Evolutionary conservation across 148 eudicot genomes (phyloP).

Genomic region (Vaccinium myrtillus): DNA sequence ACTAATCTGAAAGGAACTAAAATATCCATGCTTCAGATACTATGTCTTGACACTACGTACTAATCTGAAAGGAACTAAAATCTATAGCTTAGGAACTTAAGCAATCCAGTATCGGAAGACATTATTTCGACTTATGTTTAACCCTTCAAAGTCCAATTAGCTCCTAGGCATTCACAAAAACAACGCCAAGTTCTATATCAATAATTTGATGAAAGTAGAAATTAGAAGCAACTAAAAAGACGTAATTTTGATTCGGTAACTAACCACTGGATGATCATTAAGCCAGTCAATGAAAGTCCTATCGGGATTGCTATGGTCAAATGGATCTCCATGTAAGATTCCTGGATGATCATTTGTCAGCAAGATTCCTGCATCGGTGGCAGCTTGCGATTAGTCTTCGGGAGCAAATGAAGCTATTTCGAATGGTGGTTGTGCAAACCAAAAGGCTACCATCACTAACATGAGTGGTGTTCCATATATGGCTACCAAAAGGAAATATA

Average conservation of each 20-base stretch:
- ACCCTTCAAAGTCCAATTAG: background rate
- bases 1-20: too few species aligned
- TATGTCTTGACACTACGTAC: background rate
- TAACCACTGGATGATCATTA: constrained; percentile 44
- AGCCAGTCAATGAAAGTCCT: constrained; percentile 44
- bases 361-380: constrained; percentile 34
- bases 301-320: constrained; percentile 33
- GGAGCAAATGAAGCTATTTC: background rate
- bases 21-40: background rate
- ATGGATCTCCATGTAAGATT: too few species aligned
- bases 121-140: background rate
- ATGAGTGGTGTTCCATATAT: too few species aligned
- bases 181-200: background rate
- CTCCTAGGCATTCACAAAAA: background rate
- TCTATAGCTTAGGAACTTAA: too few species aligned
- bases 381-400: background rate
- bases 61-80: background rate
- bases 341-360: constrained; percentile 65
- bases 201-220: background rate
- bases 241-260: constrained; percentile 10
- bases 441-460: too few species aligned
- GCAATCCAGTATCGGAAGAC: too few species aligned
- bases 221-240: background rate
- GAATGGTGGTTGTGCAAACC: too few species aligned
- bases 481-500: too few species aligned